Conservation (phyloP, 371 early-diverging fungal species). For the Dinochytrium kinnereticum region DNA sequence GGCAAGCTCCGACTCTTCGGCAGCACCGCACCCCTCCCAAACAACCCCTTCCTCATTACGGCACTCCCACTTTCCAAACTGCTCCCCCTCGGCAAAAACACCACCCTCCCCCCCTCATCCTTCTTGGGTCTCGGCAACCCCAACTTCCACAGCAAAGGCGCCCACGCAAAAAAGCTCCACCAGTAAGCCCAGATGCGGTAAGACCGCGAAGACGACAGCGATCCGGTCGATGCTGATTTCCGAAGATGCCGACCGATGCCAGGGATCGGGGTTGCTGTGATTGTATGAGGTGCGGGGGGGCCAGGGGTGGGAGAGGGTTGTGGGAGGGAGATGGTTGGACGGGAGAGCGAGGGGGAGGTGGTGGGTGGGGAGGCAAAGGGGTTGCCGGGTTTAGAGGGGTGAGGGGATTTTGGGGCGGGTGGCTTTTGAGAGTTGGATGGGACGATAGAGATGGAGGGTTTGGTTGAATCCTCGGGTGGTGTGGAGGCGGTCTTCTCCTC, state of each 20-base stretch:
- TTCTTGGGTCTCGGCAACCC: conserved; percentile 1
- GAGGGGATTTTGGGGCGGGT: too few species aligned
- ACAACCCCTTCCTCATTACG: not conserved
- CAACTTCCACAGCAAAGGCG: not conserved
- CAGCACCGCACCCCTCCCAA: not conserved
- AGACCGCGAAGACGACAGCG: not conserved
- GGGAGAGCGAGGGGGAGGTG: too few species aligned
- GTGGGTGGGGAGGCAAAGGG: too few species aligned
- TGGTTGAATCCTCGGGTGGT: too few species aligned
- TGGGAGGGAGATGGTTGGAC: conserved; percentile 6
- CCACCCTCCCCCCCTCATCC: not conserved
- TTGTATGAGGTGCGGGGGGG: not conserved
- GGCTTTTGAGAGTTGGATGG: too few species aligned
- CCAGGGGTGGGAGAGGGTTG: not conserved
- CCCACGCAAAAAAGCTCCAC: conserved; percentile 5
- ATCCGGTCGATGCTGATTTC: not conserved
- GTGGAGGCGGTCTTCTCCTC: too few species aligned
- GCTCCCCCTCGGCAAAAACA: not conserved
- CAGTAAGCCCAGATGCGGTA: not conserved
- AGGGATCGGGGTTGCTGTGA: not conserved
- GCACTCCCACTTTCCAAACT: not conserved
- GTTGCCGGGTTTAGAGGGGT: too few species aligned
- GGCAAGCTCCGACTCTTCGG: too few species aligned
- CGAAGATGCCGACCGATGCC: not conserved
- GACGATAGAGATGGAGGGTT: too few species aligned